Base-by-base conservation (phyloP, 169 alveolate genomes). In the Cryptosporidium tyzzeri region DNA sequence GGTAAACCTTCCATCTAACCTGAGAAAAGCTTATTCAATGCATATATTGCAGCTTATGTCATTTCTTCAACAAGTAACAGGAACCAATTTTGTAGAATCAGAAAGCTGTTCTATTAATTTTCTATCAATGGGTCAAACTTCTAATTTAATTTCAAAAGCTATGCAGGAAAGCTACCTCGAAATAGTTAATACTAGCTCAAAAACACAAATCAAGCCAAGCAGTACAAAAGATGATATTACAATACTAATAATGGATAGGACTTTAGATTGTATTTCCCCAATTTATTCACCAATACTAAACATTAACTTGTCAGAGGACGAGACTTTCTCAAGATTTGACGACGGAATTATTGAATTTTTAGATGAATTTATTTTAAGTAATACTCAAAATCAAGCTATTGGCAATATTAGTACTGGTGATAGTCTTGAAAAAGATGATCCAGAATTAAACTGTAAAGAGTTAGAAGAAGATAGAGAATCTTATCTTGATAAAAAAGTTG, bases 191-290 rank as follows among this genome's bases (percentile, higher is more conserved):
- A 3, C 18, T 7, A 14, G 37, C n/a, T 33, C 70, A 16, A 31
- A 33, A 18, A 21, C 44, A 9, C 29, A 50, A 45, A 44, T 18
- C 39, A 31, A 53, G 16, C 53, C 59, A 59, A 26, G 2, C 26
- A 29, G 3, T 2, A 3, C 51, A 16, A 26, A 53, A 29, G 21
- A 73, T 12, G 29, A 55, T n/a, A 21, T 73, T 0, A 73, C 86
- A 9, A 12, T 73, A 5, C 37, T 73, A 55, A 53, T 73, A 10
- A 73, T 73, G 86, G 86, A 73, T 18, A 51, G 86, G 58, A 73
- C n/a, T 18, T 16, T 73, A 59, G 86, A 73, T n/a, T 73, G 39
- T 3, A 41, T 73, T 29, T 73, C 86, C 10, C 86, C 86, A 4
- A 73, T 73, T 23, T 73, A 55, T 31, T 73, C 86, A 2, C 86